Evolutionary conservation across 2,329 filamentous ascomycete genomes (phyloP).

Genomic region (Clarireedia monteithiana): DNA sequence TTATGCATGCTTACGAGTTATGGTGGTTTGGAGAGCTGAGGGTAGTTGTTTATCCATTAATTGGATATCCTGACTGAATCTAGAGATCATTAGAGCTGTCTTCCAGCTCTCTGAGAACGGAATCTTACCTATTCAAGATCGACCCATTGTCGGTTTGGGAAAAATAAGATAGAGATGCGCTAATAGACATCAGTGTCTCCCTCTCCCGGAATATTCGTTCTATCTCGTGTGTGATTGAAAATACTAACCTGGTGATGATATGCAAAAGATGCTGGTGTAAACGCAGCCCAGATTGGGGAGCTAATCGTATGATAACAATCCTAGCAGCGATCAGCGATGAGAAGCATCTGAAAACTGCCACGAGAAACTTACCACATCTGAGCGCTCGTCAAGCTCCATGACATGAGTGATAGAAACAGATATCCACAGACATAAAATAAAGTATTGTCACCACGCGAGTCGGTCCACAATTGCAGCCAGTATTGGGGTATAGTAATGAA

Average conservation of each 20-base stretch:
- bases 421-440: not conserved
- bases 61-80: conserved; percentile 17
- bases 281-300: conserved; percentile 31
- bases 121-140: conserved; percentile 33
- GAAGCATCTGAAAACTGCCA: not conserved
- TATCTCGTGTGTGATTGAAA: conserved; percentile 9
- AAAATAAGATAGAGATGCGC: conserved; percentile 28
- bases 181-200: not conserved
- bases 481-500: conserved; percentile 4
- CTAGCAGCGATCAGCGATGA: not conserved
- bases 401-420: not conserved
- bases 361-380: conserved; percentile 3
- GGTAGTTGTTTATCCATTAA: conserved; percentile 14
- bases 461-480: not conserved
- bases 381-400: not conserved
- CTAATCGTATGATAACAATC: conserved; percentile 25
- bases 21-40: conserved; percentile 29
- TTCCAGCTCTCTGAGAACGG: not conserved
- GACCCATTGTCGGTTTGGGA: conserved; percentile 34
- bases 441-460: not conserved
- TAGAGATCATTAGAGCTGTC: conserved; percentile 8
- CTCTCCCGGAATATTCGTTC: not conserved
- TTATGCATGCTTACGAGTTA: conserved; percentile 26
- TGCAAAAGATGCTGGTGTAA: conserved; percentile 28
- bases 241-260: conserved; percentile 24